These are phyloP conservation scores for Hypoxylon perforatum DNA, from an alignment of 495 filamentous ascomycete genomes.

Conservation along the genomic window DNA sequence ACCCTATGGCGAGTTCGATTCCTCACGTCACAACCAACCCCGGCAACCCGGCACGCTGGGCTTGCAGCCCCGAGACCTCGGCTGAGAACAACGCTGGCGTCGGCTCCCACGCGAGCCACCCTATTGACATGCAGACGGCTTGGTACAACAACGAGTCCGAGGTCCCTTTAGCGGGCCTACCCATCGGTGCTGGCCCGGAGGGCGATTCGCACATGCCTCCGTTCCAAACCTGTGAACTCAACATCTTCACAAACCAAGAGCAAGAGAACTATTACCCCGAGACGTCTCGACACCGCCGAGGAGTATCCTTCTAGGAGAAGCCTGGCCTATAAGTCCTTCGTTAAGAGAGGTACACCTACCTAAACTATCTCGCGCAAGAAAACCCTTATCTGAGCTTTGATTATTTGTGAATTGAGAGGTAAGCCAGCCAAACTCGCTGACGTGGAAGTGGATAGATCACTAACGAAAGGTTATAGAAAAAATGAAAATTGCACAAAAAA, in stretches of 20 bases:
- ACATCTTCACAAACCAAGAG: too few species aligned
- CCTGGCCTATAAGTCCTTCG: too few species aligned
- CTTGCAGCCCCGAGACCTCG: slow-evolving; percentile 5
- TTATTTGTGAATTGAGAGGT: too few species aligned
- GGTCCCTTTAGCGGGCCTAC: slow-evolving; percentile 45
- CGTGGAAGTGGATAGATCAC: too few species aligned
- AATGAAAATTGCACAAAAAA: too few species aligned
- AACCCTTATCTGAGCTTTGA: too few species aligned
- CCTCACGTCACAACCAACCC: neutral
- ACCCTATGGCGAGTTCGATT: too few species aligned
- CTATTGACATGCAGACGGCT: slow-evolving; percentile 35
- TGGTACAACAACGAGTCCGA: slow-evolving; percentile 17
- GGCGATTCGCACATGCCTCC: slow-evolving; percentile 39
- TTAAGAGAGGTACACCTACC: too few species aligned
- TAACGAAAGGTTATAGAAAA: too few species aligned
- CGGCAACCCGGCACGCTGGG: slow-evolving; percentile 26
- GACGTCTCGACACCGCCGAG: neutral
- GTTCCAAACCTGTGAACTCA: slow-evolving; percentile 39
- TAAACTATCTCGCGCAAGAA: too few species aligned
- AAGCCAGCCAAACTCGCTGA: too few species aligned
- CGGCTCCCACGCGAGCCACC: neutral
- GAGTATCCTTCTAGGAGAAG: slow-evolving; percentile 1
- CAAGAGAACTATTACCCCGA: slow-evolving; percentile 6
- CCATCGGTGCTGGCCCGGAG: slow-evolving; percentile 57
- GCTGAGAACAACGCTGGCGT: slow-evolving; percentile 4